Evolutionary conservation across 306 rosid species (phyloP).

Genomic region (Echinosophora koreensis): DNA sequence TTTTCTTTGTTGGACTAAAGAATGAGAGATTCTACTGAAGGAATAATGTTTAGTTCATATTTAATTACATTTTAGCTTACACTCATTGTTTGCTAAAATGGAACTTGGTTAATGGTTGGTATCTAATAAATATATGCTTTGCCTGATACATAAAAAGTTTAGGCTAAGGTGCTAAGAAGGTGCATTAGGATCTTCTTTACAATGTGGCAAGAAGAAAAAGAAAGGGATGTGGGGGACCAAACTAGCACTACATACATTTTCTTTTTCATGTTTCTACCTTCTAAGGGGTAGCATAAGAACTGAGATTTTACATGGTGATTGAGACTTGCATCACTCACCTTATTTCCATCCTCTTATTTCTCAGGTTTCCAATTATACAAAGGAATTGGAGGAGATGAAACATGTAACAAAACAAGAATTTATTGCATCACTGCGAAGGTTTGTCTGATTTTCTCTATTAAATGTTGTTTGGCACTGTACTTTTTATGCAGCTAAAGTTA

Average conservation of each 20-base stretch:
- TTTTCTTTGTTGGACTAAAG: background rate
- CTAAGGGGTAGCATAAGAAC: background rate
- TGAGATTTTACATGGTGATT: background rate
- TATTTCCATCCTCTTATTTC: conserved; percentile 1
- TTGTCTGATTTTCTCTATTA: background rate
- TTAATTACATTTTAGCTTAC: background rate
- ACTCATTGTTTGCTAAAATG: background rate
- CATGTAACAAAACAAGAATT: conserved; percentile 92
- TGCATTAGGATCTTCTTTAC: background rate
- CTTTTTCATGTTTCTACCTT: background rate
- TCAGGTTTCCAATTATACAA: conserved; percentile 75
- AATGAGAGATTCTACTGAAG: conserved; percentile 6
- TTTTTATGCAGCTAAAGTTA: background rate
- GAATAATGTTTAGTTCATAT: conserved; percentile 32
- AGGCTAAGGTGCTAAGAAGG: conserved; percentile 20
- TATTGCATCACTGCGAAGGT: conserved; percentile 95
- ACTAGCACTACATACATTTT: background rate
- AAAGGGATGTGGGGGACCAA: background rate
- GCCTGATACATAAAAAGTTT: conserved; percentile 26
- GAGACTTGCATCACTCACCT: background rate
- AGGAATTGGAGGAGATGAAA: conserved; percentile 94
- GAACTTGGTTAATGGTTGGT: conserved; percentile 14
- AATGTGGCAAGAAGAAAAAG: conserved; percentile 10
- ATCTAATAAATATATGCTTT: conserved; percentile 46
- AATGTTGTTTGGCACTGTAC: background rate